Percentiles rank a stretch among this genome's conserved stretches.
These are phyloP conservation scores for Candida verbasci DNA, from an alignment of 805 yeast genomes.

Conservation along the genomic window DNA sequence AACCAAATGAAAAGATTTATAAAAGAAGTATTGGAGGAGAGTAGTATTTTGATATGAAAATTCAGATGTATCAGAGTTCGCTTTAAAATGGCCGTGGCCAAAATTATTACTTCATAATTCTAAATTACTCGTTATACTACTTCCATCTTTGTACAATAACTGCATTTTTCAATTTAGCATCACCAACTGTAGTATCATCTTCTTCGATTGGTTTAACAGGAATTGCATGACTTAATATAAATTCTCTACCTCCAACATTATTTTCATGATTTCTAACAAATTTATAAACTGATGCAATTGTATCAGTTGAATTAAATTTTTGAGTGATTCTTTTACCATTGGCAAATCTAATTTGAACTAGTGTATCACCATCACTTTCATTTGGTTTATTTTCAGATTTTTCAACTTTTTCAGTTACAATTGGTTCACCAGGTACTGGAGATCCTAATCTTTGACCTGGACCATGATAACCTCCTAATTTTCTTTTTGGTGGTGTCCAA, in stretches of 20 bases:
- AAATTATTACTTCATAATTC: no score
- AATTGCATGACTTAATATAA: constrained; percentile 71
- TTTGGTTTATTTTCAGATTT: constrained; percentile 16
- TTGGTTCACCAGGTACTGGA: constrained; percentile 72
- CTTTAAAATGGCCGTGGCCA: no score
- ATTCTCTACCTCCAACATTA: constrained; percentile 47
- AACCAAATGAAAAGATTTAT: no score
- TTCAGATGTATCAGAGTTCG: no score
- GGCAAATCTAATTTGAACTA: constrained; percentile 79
- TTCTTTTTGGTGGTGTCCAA: constrained; percentile 62
- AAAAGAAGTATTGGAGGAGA: no score
- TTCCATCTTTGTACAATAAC: constrained; percentile 90
- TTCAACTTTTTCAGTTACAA: constrained; percentile 27
- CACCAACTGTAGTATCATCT: constrained; percentile 52
- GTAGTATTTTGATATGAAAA: no score
- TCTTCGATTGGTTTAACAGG: constrained; percentile 74
- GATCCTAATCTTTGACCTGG: constrained; percentile 84
- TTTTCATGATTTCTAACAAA: constrained; percentile 49
- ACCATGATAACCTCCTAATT: constrained; percentile 69
- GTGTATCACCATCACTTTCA: constrained; percentile 56
- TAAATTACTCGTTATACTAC: constrained; percentile 11
- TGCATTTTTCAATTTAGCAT: constrained; percentile 74
- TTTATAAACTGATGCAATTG: constrained; percentile 63
- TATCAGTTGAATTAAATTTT: constrained; percentile 59
- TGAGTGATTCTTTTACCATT: constrained; percentile 69